Conservation (phyloP, 2,329 filamentous ascomycete species). For the Huntiella abstrusa region DNA sequence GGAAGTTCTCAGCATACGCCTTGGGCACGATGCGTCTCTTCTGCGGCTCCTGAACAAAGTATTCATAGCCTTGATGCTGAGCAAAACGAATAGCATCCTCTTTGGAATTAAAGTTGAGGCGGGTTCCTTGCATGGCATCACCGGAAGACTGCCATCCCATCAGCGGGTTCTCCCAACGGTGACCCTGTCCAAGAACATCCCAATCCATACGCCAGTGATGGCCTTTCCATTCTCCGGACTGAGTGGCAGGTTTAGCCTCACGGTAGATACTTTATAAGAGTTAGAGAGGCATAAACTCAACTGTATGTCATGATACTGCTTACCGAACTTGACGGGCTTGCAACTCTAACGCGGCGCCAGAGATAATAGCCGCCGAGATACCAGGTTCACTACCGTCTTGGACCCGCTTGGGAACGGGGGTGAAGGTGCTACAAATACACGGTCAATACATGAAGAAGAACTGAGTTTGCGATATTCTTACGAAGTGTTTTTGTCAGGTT, state of each 20-base stretch:
- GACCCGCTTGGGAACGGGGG: constrained; percentile 71
- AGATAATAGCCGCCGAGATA: constrained; percentile 68
- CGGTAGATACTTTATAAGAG: constrained; percentile 59
- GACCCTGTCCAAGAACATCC: constrained; percentile 81
- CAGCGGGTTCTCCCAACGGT: constrained; percentile 94
- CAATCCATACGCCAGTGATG: constrained; percentile 96
- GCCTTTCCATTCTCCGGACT: constrained; percentile 74
- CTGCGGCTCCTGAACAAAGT: constrained; percentile 95
- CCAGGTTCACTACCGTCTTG: constrained; percentile 79
- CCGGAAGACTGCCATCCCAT: constrained; percentile 98
- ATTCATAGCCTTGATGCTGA: constrained; percentile 98
- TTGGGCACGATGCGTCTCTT: constrained; percentile 71
- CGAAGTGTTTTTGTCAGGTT: constrained; percentile 80
- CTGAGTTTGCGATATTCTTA: constrained; percentile 22
- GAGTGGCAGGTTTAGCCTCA: constrained; percentile 82
- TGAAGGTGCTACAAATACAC: constrained; percentile 48
- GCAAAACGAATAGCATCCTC: constrained; percentile 90
- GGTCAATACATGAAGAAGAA: not conserved
- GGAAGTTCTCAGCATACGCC: constrained; percentile 92
- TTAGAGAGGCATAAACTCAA: not conserved
- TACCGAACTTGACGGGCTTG: constrained; percentile 90
- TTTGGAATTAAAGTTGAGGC: constrained; percentile 77
- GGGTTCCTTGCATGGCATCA: constrained; percentile 87
- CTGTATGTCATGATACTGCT: constrained; percentile 14
- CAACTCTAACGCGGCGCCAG: constrained; percentile 81